A percentile compares a stretch with the other conserved stretches of the same genome.
phyloP scores from a whole-genome alignment of 2,329 filamentous ascomycete species.

The Cyclaneusma minus region DNA sequence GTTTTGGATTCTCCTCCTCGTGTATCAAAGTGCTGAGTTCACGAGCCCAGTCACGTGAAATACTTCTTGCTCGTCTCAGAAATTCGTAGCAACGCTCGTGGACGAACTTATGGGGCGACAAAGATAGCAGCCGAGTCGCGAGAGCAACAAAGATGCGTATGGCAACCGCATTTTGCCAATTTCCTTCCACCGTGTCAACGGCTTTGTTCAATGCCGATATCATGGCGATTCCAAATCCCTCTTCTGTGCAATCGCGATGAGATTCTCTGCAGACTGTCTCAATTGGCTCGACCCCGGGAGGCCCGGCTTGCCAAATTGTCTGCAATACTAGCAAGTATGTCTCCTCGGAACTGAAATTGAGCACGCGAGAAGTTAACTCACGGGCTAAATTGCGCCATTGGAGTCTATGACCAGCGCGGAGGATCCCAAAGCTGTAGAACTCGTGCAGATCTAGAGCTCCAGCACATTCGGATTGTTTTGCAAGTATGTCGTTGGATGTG shows the following conservation, averaged over 20 bases:
- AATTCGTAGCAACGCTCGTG: conserved; percentile 14
- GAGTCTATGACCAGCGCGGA: conserved; percentile 30
- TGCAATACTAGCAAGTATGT: conserved; percentile 32
- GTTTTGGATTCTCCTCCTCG: conserved; percentile 10
- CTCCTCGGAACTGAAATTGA: conserved; percentile 35
- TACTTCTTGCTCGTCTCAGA: conserved; percentile 18
- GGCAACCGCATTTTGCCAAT: conserved; percentile 32
- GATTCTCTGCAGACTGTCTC: conserved; percentile 13
- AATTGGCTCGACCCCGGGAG: conserved; percentile 6
- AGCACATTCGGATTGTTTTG: conserved; percentile 31
- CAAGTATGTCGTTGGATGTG: conserved; percentile 34
- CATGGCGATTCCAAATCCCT: conserved; percentile 19
- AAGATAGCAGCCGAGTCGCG: conserved; percentile 25
- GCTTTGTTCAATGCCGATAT: conserved; percentile 18
- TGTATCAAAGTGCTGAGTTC: conserved; percentile 17
- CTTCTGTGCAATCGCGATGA: conserved; percentile 22
- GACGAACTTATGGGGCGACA: conserved; percentile 16
- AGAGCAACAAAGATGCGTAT: conserved; percentile 25
- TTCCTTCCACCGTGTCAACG: conserved; percentile 24
- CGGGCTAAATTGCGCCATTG: conserved; percentile 41
- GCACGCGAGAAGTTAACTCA: conserved; percentile 28
- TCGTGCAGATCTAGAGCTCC: conserved; percentile 32
- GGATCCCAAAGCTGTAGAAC: conserved; percentile 32
- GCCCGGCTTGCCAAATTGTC: conserved; percentile 30
- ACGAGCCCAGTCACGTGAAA: conserved; percentile 24